Evolutionary conservation across 192 early-diverging fungal species (phyloP).

Genomic region (Backusella parvicylindrica): DNA sequence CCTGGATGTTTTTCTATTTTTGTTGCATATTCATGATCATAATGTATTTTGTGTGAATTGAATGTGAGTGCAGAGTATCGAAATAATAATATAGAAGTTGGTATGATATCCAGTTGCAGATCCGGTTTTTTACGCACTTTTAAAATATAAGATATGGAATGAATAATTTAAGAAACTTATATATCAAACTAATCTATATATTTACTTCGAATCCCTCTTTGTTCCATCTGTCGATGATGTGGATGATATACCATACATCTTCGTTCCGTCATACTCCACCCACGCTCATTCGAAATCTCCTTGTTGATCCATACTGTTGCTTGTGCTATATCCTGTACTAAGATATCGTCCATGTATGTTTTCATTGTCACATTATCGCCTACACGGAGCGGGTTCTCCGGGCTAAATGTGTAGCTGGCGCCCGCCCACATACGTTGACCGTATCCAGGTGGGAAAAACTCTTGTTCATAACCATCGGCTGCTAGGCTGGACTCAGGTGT

Average conservation of each 20-base stretch:
- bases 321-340: slow-evolving; percentile 56
- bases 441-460: slow-evolving; percentile 69
- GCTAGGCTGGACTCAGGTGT: slow-evolving; percentile 62
- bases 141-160: no score
- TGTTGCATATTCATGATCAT: slow-evolving; percentile 15
- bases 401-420: slow-evolving; percentile 59
- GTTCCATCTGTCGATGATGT: not conserved
- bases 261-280: slow-evolving; percentile 59
- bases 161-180: no score
- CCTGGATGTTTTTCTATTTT: slow-evolving; percentile 9
- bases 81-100: not conserved
- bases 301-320: slow-evolving; percentile 71
- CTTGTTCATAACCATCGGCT: slow-evolving; percentile 79
- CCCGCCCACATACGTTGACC: slow-evolving; percentile 88
- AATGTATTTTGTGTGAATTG: slow-evolving; percentile 15
- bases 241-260: slow-evolving; percentile 68
- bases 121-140: slow-evolving; percentile 6
- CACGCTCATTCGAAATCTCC: slow-evolving; percentile 56
- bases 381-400: slow-evolving; percentile 56
- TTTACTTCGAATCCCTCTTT: not conserved
- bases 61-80: slow-evolving; percentile 15
- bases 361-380: slow-evolving; percentile 61
- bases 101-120: not conserved
- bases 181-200: no score
- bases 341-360: slow-evolving; percentile 49